These are phyloP conservation scores for Cercospora sojina DNA, from an alignment of 2,329 filamentous ascomycete genomes.

Conservation along the genomic window DNA sequence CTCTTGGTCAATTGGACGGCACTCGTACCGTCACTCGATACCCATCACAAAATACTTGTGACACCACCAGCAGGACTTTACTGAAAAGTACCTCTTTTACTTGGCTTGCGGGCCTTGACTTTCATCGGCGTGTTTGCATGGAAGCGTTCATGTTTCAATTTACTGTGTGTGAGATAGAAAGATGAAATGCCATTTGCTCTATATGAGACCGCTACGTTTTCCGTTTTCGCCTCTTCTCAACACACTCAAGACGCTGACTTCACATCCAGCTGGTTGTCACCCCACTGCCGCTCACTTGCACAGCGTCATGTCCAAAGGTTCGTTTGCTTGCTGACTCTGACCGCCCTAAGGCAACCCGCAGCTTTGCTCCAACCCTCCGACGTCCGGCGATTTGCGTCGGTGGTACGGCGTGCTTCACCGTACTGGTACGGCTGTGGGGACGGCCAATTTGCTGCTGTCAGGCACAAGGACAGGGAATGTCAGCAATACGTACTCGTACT, in stretches of 20 bases:
- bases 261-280: not conserved
- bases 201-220: not conserved
- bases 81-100: not conserved
- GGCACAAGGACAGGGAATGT: not conserved
- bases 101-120: not conserved
- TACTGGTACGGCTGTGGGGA: not conserved
- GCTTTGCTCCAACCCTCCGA: not conserved
- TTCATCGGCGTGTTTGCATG: not conserved
- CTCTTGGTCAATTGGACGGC: slow-evolving; percentile 3
- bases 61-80: not conserved
- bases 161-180: not conserved
- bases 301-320: not conserved
- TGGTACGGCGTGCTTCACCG: not conserved
- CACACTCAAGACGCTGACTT: not conserved
- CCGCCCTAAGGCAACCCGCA: not conserved
- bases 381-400: not conserved
- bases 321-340: not conserved
- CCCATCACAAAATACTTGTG: slow-evolving; percentile 14
- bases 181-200: not conserved
- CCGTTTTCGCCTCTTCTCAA: not conserved
- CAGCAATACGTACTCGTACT: not conserved
- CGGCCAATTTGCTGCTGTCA: not conserved
- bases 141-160: slow-evolving; percentile 5
- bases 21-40: slow-evolving; percentile 13
- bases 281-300: not conserved